A percentile compares a stretch with the other conserved stretches of the same genome.
phyloP scores from a whole-genome alignment of 2,329 filamentous ascomycete genomes.

The Penicillium decumbens region DNA sequence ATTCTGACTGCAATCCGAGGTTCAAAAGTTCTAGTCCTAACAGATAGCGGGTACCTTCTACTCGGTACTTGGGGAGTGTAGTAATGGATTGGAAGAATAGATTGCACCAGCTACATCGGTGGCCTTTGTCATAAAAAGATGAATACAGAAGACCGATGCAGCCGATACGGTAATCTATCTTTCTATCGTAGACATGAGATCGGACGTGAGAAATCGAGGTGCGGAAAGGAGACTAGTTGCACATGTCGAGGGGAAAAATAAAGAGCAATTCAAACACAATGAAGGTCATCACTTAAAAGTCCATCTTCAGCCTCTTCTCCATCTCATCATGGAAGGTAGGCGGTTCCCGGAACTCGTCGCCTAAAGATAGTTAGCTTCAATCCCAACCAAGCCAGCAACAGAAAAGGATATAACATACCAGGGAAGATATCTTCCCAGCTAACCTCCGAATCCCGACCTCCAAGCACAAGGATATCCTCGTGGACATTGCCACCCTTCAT shows the following conservation, averaged over 20 bases:
- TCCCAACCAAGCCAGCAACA: background rate
- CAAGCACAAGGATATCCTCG: conserved; percentile 70
- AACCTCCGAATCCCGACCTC: conserved; percentile 69
- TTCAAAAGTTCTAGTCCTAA: background rate
- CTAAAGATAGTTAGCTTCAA: conserved; percentile 31
- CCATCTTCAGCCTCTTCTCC: conserved; percentile 86
- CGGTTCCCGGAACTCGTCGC: conserved; percentile 64
- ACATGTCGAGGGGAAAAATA: conserved; percentile 7
- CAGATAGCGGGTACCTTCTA: background rate
- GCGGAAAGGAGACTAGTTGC: conserved; percentile 12
- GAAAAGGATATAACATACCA: conserved; percentile 46
- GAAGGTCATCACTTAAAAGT: conserved; percentile 29
- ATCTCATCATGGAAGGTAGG: conserved; percentile 85
- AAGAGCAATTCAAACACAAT: conserved; percentile 5
- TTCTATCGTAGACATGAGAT: conserved; percentile 14
- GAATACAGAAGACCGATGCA: background rate
- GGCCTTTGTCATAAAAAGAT: background rate
- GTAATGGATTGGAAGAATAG: conserved; percentile 4
- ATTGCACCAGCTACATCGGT: conserved; percentile 6
- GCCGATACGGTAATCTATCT: conserved; percentile 11
- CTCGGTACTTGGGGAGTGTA: background rate
- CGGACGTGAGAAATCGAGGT: conserved; percentile 7
- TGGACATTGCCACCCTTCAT: conserved; percentile 62
- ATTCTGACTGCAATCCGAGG: background rate
- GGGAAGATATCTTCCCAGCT: conserved; percentile 92